Evolutionary conservation across 1,284 basidiomycete genomes (phyloP), one percentile per base, ranked within the genome.

Genomic region (Boletus mariae): DNA sequence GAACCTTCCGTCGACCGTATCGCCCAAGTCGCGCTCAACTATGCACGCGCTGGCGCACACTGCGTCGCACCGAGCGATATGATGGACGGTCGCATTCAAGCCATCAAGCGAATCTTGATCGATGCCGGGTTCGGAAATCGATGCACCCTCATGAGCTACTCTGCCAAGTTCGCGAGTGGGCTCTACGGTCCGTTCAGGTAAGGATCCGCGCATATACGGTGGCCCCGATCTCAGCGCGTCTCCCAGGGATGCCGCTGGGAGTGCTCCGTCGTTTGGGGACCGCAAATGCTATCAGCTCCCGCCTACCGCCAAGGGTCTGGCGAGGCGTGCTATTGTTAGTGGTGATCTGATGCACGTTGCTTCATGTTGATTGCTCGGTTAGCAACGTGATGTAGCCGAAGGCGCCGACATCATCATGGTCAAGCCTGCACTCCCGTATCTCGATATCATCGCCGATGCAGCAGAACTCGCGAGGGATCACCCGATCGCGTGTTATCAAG

Each of bases 351-450:
- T 15, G 1, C 7, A 3, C n/a, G 20, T 23, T 29, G 12, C 32
- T 37, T 58, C 12, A 49, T 45, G 11, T n/a, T 58, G 23, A 51
- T 48, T n/a, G 5, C 20, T 34, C 29, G 44, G 45, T 20, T 67
- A 97, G 94, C 75, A 84, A 77, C 90, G 94, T 43, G 97, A 99
- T 69, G 80, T 84, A 0, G 74, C 69, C n/a, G 96, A 99, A 75
- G 97, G 97, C 23, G 97, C 97, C 15, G 97, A 99, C 69, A 92
- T 99, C 62, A 85, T 99, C 67, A 99, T 99, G 96, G 94, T 99
- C 68, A 99, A 99, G 70, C 97, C 97, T 10, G 83, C 92, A 0
- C 73, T 98, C 54, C 95, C 95, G 0, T 99, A 99, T 76, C 89
- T 99, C 47, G 97, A 99, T 73, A 87, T 99, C 69, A 88, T 99